These are phyloP conservation scores for Dittrichia graveolens DNA, from an alignment of 129 eudicot species.

Conservation along the genomic window DNA sequence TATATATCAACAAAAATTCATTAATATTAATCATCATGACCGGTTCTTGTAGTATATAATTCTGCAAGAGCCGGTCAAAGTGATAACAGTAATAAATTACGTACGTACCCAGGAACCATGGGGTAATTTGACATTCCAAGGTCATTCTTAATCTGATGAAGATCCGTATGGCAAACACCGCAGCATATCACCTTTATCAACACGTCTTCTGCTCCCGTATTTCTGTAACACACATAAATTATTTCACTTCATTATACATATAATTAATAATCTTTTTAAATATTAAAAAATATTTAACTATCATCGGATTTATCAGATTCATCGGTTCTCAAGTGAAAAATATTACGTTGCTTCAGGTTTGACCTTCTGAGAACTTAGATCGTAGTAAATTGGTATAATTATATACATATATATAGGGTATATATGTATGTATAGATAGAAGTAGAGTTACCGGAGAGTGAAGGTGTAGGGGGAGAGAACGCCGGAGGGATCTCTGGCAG, in stretches of 20 bases:
- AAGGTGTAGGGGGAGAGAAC: conserved; percentile 75
- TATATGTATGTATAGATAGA: not conserved
- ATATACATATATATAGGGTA: not conserved
- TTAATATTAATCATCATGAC: too few relatives aligned
- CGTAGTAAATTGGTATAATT: too few relatives aligned
- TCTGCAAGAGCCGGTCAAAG: too few relatives aligned
- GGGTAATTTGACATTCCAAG: conserved; percentile 94
- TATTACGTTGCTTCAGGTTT: too few relatives aligned
- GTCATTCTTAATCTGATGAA: conserved; percentile 86
- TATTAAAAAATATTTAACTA: too few relatives aligned
- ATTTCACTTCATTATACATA: not conserved
- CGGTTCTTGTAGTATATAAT: too few relatives aligned
- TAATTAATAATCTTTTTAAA: not conserved
- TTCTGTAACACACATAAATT: conserved; percentile 42
- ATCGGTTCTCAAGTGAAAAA: too few relatives aligned
- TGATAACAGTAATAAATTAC: too few relatives aligned
- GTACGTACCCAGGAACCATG: conserved; percentile 99
- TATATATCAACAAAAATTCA: too few relatives aligned
- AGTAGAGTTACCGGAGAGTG: conserved; percentile 64
- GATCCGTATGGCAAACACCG: conserved; percentile 89
- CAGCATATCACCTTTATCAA: conserved; percentile 73
- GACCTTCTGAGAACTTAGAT: too few relatives aligned
- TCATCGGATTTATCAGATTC: too few relatives aligned
- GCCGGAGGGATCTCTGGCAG: conserved; percentile 91
- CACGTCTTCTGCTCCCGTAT: conserved; percentile 83